A percentile compares a stretch with the other conserved stretches of the same genome.
Evolutionary conservation across 2,329 filamentous ascomycete species (phyloP).

Genomic region (Pezicula rhizophila): DNA sequence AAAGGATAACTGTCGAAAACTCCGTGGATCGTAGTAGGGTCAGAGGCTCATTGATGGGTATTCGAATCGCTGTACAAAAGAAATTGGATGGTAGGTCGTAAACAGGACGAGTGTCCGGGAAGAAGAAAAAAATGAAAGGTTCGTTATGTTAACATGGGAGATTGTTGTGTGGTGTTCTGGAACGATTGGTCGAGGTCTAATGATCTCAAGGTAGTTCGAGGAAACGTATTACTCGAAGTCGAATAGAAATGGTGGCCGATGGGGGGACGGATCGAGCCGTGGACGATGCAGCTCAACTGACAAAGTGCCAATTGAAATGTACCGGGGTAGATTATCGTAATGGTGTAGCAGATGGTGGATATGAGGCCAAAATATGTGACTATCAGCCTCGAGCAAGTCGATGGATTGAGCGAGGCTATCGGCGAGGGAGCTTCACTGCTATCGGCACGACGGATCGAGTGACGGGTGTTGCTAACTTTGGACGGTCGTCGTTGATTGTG

Average conservation of each 20-base stretch:
- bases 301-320: slow-evolving; percentile 11
- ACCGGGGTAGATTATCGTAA: slow-evolving; percentile 11
- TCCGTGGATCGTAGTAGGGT: slow-evolving; percentile 30
- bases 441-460: slow-evolving; percentile 5
- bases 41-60: slow-evolving; percentile 35
- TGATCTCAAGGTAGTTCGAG: slow-evolving; percentile 19
- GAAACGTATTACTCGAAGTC: slow-evolving; percentile 15
- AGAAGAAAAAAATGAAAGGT: slow-evolving; percentile 12
- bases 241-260: slow-evolving; percentile 15
- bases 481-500: slow-evolving; percentile 32
- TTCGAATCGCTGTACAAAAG: slow-evolving; percentile 45
- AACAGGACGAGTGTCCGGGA: slow-evolving; percentile 21
- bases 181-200: slow-evolving; percentile 24
- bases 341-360: slow-evolving; percentile 3
- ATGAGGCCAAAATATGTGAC: background rate
- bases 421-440: background rate
- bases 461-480: slow-evolving; percentile 27
- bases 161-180: slow-evolving; percentile 8
- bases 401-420: slow-evolving; percentile 6
- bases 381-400: background rate
- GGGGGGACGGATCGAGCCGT: slow-evolving; percentile 14
- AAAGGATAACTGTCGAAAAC: slow-evolving; percentile 26
- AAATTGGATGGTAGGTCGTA: slow-evolving; percentile 38
- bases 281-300: slow-evolving; percentile 13
- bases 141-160: slow-evolving; percentile 32